phyloP scores from a whole-genome alignment of 192 early-diverging fungal species.

The Coemansia sp. region DNA sequence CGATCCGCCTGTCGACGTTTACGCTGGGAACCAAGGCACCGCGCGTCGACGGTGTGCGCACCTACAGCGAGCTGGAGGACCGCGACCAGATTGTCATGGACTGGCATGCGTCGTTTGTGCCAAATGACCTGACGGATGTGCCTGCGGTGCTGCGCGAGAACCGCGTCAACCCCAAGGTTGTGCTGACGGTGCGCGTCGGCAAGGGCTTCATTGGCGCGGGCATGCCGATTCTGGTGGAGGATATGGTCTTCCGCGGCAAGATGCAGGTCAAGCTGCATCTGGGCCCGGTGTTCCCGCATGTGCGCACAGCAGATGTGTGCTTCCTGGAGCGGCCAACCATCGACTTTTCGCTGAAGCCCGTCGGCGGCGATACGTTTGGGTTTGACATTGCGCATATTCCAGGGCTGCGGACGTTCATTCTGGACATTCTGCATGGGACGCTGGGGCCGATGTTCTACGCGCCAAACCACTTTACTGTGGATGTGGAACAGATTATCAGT shows the following conservation, averaged over 20 bases:
- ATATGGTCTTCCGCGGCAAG: constrained; percentile 80
- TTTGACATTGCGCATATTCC: constrained; percentile 90
- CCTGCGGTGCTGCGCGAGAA: constrained; percentile 67
- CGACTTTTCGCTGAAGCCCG: constrained; percentile 88
- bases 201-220: constrained; percentile 84
- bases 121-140: constrained; percentile 78
- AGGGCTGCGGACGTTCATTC: constrained; percentile 77
- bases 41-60: constrained; percentile 69
- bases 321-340: constrained; percentile 86
- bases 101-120: constrained; percentile 84
- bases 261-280: constrained; percentile 84
- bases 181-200: constrained; percentile 82
- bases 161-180: constrained; percentile 85
- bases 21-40: constrained; percentile 80
- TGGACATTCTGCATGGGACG: constrained; percentile 71
- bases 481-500: constrained; percentile 77
- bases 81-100: constrained; percentile 88
- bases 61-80: constrained; percentile 67
- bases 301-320: constrained; percentile 79
- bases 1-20: constrained; percentile 71
- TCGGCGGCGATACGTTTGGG: constrained; percentile 82
- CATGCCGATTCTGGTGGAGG: constrained; percentile 83
- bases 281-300: constrained; percentile 83
- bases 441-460: constrained; percentile 83
- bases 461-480: constrained; percentile 78